Evolutionary conservation across 805 yeast genomes (phyloP).

Genomic region (Spathaspora arborariae): DNA sequence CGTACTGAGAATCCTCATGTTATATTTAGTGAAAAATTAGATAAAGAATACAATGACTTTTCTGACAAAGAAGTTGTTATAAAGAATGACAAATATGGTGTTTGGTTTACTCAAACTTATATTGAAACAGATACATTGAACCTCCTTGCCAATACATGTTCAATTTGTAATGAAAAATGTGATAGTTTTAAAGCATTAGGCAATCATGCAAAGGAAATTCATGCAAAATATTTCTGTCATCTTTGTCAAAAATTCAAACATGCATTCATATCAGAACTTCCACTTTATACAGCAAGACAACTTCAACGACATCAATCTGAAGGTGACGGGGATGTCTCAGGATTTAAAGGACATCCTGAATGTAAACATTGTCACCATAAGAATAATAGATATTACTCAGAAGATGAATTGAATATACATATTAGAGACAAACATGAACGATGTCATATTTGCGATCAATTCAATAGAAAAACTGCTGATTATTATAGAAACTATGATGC

Average conservation of each 20-base stretch:
- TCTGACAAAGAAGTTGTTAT: slow-evolving; percentile 25
- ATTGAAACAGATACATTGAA: slow-evolving; percentile 46
- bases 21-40: slow-evolving; percentile 51
- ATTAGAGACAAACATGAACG: slow-evolving; percentile 81
- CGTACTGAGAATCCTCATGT: slow-evolving; percentile 62
- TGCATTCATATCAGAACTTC: slow-evolving; percentile 71
- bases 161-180: slow-evolving; percentile 42
- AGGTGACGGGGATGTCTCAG: slow-evolving; percentile 76
- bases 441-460: slow-evolving; percentile 84
- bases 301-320: slow-evolving; percentile 64
- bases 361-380: slow-evolving; percentile 76
- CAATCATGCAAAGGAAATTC: slow-evolving; percentile 63
- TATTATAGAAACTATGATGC: slow-evolving; percentile 76
- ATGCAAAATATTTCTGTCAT: slow-evolving; percentile 63
- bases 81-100: slow-evolving; percentile 44
- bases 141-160: slow-evolving; percentile 56
- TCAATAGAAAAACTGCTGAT: slow-evolving; percentile 51
- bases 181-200: slow-evolving; percentile 53
- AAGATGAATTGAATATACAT: slow-evolving; percentile 80
- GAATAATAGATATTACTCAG: slow-evolving; percentile 66
- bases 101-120: slow-evolving; percentile 55
- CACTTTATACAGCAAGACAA: slow-evolving; percentile 55
- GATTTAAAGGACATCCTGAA: slow-evolving; percentile 85
- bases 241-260: slow-evolving; percentile 76
- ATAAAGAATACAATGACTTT: slow-evolving; percentile 36